These are phyloP conservation scores for Hortaea sp. DNA, from an alignment of 2,329 filamentous ascomycete genomes.

Conservation along the genomic window DNA sequence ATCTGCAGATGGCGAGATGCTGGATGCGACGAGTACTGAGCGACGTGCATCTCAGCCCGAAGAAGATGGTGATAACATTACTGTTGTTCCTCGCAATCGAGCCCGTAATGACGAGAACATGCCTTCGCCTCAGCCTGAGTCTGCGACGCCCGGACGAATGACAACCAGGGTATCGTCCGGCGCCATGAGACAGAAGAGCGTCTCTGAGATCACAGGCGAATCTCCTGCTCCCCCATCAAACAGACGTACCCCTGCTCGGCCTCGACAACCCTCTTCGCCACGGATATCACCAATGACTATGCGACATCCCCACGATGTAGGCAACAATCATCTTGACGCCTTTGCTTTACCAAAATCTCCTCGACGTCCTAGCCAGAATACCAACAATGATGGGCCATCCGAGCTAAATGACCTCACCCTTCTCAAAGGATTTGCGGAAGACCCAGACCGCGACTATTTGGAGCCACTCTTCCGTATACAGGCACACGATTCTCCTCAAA, in stretches of 20 bases:
- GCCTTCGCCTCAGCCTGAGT: constrained; percentile 1
- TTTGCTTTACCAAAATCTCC: constrained; percentile 3
- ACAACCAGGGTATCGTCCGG: constrained; percentile 62
- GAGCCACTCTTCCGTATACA: constrained; percentile 50
- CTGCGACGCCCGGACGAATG: constrained; percentile 37
- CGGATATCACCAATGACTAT: constrained; percentile 1
- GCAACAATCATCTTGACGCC: neutral
- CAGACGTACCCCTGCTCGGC: neutral
- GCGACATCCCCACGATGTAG: constrained; percentile 1
- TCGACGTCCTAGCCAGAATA: constrained; percentile 3
- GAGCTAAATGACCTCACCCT: constrained; percentile 23
- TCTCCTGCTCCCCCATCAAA: neutral
- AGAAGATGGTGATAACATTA: constrained; percentile 17
- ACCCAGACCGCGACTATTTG: constrained; percentile 48
- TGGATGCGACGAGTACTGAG: neutral
- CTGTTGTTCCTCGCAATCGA: constrained; percentile 12
- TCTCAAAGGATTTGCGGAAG: constrained; percentile 36
- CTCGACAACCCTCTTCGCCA: constrained; percentile 1
- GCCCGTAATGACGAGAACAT: constrained; percentile 15
- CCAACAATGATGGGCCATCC: neutral
- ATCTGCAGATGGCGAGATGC: constrained; percentile 3
- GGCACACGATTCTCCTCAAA: constrained; percentile 45
- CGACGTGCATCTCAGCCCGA: neutral
- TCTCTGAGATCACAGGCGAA: constrained; percentile 42
- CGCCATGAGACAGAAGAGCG: constrained; percentile 60